A percentile compares a stretch with the other conserved stretches of the same genome.
Evolutionary conservation across 352 stramenopile species (phyloP).

Genomic region (Aphanomyces euteiches): DNA sequence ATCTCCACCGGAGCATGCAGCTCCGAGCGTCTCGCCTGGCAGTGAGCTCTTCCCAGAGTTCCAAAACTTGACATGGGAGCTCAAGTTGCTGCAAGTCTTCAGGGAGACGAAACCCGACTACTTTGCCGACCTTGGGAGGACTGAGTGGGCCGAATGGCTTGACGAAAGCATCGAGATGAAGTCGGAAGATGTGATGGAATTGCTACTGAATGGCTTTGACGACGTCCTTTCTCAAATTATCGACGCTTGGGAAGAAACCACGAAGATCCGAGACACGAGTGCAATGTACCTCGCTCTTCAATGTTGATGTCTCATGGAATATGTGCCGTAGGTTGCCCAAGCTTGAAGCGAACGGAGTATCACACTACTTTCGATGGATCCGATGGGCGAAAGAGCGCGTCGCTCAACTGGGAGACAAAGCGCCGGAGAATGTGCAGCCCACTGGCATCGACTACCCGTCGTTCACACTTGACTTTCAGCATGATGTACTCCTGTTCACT

Average conservation of each 20-base stretch:
- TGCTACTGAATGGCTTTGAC: constrained; percentile 45
- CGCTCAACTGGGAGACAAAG: constrained; percentile 45
- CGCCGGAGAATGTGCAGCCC: constrained; percentile 38
- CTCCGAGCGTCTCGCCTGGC: constrained; percentile 34
- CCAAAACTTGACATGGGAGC: constrained; percentile 50
- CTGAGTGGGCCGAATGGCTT: constrained; percentile 64
- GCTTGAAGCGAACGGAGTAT: constrained; percentile 43
- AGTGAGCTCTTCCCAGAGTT: constrained; percentile 46
- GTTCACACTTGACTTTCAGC: constrained; percentile 58
- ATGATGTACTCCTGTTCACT: neutral
- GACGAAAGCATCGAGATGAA: constrained; percentile 43
- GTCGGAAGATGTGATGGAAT: constrained; percentile 45
- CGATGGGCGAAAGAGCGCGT: constrained; percentile 63
- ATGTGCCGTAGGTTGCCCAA: constrained; percentile 39
- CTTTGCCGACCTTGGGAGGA: constrained; percentile 51
- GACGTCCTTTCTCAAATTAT: constrained; percentile 63
- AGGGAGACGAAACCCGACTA: constrained; percentile 44
- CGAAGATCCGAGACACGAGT: constrained; percentile 38
- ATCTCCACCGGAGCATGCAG: constrained; percentile 14
- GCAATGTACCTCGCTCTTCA: neutral
- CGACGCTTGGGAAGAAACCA: constrained; percentile 54
- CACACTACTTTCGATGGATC: constrained; percentile 68
- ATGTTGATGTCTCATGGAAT: neutral
- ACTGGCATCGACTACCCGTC: constrained; percentile 50
- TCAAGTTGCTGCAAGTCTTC: constrained; percentile 51